Evolutionary conservation across 148 eudicot species (phyloP), one percentile per base, ranked within the genome.

Genomic region (Drosera capensis): DNA sequence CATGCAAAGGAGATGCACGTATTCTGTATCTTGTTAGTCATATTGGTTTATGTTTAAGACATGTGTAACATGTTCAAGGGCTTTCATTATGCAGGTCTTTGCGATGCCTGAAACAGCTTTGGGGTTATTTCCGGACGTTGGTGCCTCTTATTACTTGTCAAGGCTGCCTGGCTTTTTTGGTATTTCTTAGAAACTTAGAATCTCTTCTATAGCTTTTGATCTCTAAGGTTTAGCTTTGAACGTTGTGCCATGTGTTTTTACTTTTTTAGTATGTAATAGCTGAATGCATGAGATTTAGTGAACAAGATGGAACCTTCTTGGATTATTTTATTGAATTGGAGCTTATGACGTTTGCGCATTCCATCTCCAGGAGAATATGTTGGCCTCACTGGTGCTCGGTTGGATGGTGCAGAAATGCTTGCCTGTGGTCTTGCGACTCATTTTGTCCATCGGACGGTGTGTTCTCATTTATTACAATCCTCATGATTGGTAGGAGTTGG

Each of bases 31-130:
- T 26, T 26, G 20, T 20, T 25, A 14, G 14, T 37, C 2, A 11
- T 20, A 16, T 43, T 40, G 2, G 12, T 38, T 3, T 5, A 1
- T 54, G 17, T 22, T 23, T 30, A 14, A 15, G 1, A 34, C n/a
- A 31, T 26, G 38, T 20, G 17, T 9, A 20, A 30, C 39, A 43
- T 34, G 16, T 30, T 11, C 14, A 23, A 40, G 37, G 36, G 1
- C 25, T 38, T 20, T 20, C 19, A 25, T 58, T 50, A 29, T 62
- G 43, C 64, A 90, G 97, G 78, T 78, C 44, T 90, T 80, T 71
- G 93, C 97, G 42, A 90, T 90, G 97, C 97, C 97, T 60, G 97
- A 90, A 76, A 80, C 95, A 49, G 92, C 93, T 54, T 60, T 84
- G 59, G 97, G 97, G 48, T 79, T 90, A 50, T 84, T 84, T 38